Conservation (phyloP, 352 stramenopile genomes). For the Aphanomyces stellatus region DNA sequence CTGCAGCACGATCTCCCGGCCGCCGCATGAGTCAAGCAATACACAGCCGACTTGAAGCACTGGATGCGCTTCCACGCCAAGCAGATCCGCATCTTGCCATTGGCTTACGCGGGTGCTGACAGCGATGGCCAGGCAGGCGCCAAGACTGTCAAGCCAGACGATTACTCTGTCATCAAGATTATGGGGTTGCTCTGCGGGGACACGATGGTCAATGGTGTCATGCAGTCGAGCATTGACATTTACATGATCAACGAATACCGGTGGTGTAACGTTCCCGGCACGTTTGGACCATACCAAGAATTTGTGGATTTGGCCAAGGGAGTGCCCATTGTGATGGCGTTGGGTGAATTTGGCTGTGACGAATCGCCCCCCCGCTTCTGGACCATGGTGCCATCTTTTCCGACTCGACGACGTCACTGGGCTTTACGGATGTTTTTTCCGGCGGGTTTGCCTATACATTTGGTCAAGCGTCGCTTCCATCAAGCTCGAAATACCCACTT, state of each 20-base stretch:
- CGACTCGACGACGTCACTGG: slow-evolving; percentile 41
- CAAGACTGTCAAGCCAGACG: slow-evolving; percentile 29
- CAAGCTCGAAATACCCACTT: slow-evolving; percentile 65
- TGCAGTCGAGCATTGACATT: slow-evolving; percentile 79
- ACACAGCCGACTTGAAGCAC: slow-evolving; percentile 76
- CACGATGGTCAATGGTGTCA: slow-evolving; percentile 72
- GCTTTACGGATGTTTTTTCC: slow-evolving; percentile 68
- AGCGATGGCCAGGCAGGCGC: slow-evolving; percentile 22
- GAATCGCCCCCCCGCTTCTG: slow-evolving; percentile 37
- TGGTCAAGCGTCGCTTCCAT: slow-evolving; percentile 71
- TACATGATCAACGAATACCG: slow-evolving; percentile 86
- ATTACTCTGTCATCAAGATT: slow-evolving; percentile 81
- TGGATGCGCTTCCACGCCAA: slow-evolving; percentile 84
- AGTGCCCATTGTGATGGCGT: slow-evolving; percentile 63
- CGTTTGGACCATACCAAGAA: slow-evolving; percentile 51
- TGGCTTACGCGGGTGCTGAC: slow-evolving; percentile 76
- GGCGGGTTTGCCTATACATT: slow-evolving; percentile 78
- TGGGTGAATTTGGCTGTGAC: slow-evolving; percentile 70
- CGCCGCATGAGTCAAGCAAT: slow-evolving; percentile 73
- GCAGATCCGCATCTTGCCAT: slow-evolving; percentile 63
- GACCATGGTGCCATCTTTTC: slow-evolving; percentile 72
- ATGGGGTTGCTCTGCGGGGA: slow-evolving; percentile 77
- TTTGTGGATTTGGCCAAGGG: slow-evolving; percentile 64
- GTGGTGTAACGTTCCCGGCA: slow-evolving; percentile 64
- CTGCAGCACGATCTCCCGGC: slow-evolving; percentile 72